A percentile compares a stretch with the other conserved stretches of the same genome.
These are phyloP conservation scores for Phytophthora constricta DNA, from an alignment of 352 stramenopile genomes.

Conservation along the genomic window DNA sequence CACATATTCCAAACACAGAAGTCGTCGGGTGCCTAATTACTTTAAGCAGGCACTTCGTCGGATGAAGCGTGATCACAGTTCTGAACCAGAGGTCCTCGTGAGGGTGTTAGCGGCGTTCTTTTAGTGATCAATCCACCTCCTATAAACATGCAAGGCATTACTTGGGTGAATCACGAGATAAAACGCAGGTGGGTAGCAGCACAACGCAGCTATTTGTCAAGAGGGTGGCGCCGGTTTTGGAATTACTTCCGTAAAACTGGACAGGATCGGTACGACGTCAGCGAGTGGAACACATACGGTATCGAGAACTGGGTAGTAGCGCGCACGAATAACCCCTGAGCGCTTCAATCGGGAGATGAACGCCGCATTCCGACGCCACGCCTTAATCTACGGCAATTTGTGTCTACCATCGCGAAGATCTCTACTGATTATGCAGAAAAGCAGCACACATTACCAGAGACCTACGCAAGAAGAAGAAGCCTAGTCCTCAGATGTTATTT, in stretches of 20 bases:
- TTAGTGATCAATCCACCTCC: neutral
- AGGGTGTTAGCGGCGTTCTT: neutral
- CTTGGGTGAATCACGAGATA: conserved; percentile 15
- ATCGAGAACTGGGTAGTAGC: conserved; percentile 18
- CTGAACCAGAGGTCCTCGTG: neutral
- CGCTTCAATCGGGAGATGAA: conserved; percentile 28
- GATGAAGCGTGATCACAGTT: neutral
- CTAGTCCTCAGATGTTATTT: neutral
- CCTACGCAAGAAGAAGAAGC: conserved; percentile 5
- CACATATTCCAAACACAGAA: conserved; percentile 8
- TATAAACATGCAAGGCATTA: conserved; percentile 11
- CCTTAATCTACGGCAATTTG: conserved; percentile 17
- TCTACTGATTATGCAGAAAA: neutral
- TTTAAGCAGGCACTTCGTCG: conserved; percentile 18
- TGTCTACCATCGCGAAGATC: conserved; percentile 8
- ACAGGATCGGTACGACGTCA: conserved; percentile 1
- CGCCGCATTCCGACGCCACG: conserved; percentile 31
- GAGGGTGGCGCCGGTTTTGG: conserved; percentile 21
- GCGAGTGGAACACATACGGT: conserved; percentile 25
- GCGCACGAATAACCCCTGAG: conserved; percentile 31
- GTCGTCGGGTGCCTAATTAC: conserved; percentile 14
- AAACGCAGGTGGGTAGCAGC: neutral
- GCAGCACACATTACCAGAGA: conserved; percentile 4
- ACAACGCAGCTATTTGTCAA: neutral
- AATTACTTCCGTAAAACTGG: conserved; percentile 22